These are phyloP conservation scores for Wickerhamiella qilinensis DNA, from an alignment of 805 yeast species.

Conservation along the genomic window DNA sequence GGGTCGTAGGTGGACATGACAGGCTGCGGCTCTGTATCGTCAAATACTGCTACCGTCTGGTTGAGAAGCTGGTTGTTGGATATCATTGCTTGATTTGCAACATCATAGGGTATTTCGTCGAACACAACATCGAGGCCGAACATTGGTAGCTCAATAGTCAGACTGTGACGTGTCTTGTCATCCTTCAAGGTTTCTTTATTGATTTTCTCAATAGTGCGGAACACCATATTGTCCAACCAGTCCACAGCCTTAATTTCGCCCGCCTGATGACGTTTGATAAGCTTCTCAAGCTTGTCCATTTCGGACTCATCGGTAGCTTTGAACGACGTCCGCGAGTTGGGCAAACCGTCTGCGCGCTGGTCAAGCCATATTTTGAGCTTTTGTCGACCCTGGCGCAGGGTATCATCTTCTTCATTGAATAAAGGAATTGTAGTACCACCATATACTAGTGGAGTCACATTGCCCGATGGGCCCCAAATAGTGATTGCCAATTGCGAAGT, in stretches of 20 bases:
- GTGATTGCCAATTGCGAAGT: slow-evolving; percentile 43
- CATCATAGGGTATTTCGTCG: slow-evolving; percentile 34
- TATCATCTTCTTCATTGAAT: slow-evolving; percentile 39
- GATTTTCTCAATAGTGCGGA: slow-evolving; percentile 35
- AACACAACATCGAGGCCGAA: slow-evolving; percentile 61
- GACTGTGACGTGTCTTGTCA: slow-evolving; percentile 18
- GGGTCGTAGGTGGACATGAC: slow-evolving; percentile 41
- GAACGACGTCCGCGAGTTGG: slow-evolving; percentile 17
- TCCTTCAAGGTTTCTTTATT: slow-evolving; percentile 12
- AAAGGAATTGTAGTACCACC: slow-evolving; percentile 45
- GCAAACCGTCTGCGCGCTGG: slow-evolving; percentile 20
- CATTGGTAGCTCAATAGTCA: slow-evolving; percentile 42
- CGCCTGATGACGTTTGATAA: slow-evolving; percentile 45
- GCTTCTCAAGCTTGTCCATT: slow-evolving; percentile 34
- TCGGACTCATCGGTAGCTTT: slow-evolving; percentile 15
- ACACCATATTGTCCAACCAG: slow-evolving; percentile 63
- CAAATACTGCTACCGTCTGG: slow-evolving; percentile 12
- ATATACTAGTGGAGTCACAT: slow-evolving; percentile 29
- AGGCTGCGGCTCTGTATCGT: slow-evolving; percentile 10
- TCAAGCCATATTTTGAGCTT: slow-evolving; percentile 31
- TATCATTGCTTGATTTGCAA: slow-evolving; percentile 13
- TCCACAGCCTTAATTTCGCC: slow-evolving; percentile 44
- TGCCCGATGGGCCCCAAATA: slow-evolving; percentile 52
- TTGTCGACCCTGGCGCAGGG: slow-evolving; percentile 60
- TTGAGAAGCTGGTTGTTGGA: slow-evolving; percentile 16